Conservation (phyloP, 768 basidiomycete species). For the Termitomyces sp. region DNA sequence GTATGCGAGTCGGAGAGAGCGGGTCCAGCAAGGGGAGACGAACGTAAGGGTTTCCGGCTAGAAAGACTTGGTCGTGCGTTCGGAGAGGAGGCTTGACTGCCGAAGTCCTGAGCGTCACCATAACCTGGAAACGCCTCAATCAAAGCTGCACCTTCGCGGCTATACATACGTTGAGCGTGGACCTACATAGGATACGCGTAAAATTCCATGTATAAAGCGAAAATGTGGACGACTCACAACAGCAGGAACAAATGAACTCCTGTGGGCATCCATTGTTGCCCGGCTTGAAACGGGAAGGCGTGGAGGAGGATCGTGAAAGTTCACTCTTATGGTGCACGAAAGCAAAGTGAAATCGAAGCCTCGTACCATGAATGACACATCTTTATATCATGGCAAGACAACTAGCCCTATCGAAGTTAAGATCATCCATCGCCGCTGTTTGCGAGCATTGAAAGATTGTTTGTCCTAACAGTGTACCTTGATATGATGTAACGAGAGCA, state of each 20-base stretch:
- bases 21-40: conserved; percentile 39
- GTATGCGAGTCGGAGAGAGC: conserved; percentile 19
- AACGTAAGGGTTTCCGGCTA: conserved; percentile 28
- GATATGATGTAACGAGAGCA: not conserved
- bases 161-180: not conserved
- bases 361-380: not conserved
- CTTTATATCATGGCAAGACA: conserved; percentile 9
- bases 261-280: conserved; percentile 2
- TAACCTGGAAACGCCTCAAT: not conserved
- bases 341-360: conserved; percentile 1
- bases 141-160: not conserved
- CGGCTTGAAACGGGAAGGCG: not conserved
- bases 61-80: conserved; percentile 8
- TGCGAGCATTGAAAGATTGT: not conserved
- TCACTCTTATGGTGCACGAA: not conserved
- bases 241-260: not conserved
- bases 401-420: not conserved
- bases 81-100: not conserved
- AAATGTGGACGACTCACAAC: not conserved
- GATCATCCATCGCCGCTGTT: conserved; percentile 2
- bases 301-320: not conserved
- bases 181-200: not conserved
- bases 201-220: not conserved
- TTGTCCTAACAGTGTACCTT: not conserved
- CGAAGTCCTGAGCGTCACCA: not conserved